phyloP scores from a whole-genome alignment of 768 basidiomycete genomes.

The Cystobasidium ongulense region DNA sequence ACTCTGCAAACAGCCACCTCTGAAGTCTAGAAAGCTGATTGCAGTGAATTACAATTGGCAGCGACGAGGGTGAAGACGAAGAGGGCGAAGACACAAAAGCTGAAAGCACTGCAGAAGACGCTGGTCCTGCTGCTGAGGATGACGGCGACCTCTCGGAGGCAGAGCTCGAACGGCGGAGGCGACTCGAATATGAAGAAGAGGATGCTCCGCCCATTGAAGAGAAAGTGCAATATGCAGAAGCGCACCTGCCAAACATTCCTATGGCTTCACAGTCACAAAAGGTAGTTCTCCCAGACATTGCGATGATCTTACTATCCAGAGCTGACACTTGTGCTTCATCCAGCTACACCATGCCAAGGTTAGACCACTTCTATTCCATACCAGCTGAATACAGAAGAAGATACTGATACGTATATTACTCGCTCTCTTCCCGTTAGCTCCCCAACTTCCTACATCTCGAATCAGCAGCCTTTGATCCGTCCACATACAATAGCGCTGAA shows the following conservation, averaged over 20 bases:
- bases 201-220: slow-evolving; percentile 35
- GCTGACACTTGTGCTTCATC: slow-evolving; percentile 46
- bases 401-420: not conserved
- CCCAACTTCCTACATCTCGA: slow-evolving; percentile 91
- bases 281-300: slow-evolving; percentile 52
- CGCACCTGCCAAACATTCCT: slow-evolving; percentile 64
- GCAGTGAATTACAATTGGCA: not conserved
- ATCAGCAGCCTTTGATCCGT: slow-evolving; percentile 77
- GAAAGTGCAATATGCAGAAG: slow-evolving; percentile 48
- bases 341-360: slow-evolving; percentile 57
- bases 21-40: not conserved
- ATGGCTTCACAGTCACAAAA: slow-evolving; percentile 62
- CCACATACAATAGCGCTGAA: slow-evolving; percentile 74
- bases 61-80: slow-evolving; percentile 18
- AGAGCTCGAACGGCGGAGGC: slow-evolving; percentile 30
- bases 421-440: slow-evolving; percentile 52
- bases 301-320: not conserved
- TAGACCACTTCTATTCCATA: not conserved
- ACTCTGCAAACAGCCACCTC: not conserved
- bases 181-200: slow-evolving; percentile 47
- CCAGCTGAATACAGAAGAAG: not conserved
- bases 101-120: not conserved
- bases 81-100: not conserved
- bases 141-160: slow-evolving; percentile 54
- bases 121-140: slow-evolving; percentile 14